phyloP scores from a whole-genome alignment of 83 land plant species.

The Isoetes engelmannii region DNA sequence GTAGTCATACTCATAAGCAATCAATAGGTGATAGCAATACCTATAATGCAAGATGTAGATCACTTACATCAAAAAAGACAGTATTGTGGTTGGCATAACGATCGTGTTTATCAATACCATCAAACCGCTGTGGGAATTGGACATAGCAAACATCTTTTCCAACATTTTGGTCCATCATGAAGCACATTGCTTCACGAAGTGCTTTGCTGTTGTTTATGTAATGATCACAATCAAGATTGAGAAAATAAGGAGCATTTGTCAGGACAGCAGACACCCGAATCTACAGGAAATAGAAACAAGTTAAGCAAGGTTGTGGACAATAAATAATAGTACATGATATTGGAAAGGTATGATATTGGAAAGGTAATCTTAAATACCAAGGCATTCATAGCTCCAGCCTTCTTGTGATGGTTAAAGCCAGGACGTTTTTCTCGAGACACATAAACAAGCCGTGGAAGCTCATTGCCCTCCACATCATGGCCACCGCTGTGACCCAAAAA shows the following conservation, averaged over 20 bases:
- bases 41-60: not conserved
- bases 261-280: slow-evolving; percentile 20
- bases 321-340: too few relatives aligned
- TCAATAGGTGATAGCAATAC: too few relatives aligned
- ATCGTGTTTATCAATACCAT: slow-evolving; percentile 13
- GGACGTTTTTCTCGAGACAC: slow-evolving; percentile 29
- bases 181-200: slow-evolving; percentile 69
- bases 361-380: slow-evolving; percentile 17
- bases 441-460: slow-evolving; percentile 24
- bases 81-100: slow-evolving; percentile 14
- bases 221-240: slow-evolving; percentile 23
- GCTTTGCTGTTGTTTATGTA: slow-evolving; percentile 53
- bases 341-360: not conserved
- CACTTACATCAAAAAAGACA: slow-evolving; percentile 12
- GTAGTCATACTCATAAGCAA: too few relatives aligned
- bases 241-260: slow-evolving; percentile 22
- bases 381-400: slow-evolving; percentile 27
- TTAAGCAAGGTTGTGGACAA: not conserved
- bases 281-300: slow-evolving; percentile 13
- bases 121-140: slow-evolving; percentile 22
- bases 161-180: slow-evolving; percentile 65
- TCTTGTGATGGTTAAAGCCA: slow-evolving; percentile 26
- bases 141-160: slow-evolving; percentile 49
- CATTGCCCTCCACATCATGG: slow-evolving; percentile 21
- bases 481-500: slow-evolving; percentile 26